Conservation (phyloP, 257 asterid genomes). For the Scutellaria galericulata region DNA sequence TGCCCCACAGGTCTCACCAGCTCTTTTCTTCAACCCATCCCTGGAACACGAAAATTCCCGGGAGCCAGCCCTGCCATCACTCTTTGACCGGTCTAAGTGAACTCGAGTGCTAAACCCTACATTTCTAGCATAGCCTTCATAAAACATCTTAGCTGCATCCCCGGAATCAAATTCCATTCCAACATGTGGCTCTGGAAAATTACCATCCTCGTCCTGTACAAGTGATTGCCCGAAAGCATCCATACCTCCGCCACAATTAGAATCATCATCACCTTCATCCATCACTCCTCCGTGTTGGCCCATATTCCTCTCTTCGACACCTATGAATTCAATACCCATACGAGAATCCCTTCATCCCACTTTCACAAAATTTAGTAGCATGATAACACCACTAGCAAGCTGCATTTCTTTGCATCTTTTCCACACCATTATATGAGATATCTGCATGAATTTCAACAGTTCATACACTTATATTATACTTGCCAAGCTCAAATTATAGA, state of each 20-base stretch:
- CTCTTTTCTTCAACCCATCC: conserved; percentile 56
- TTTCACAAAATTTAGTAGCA: conserved; percentile 23
- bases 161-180: conserved; percentile 82
- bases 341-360: conserved; percentile 38
- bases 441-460: conserved; percentile 38
- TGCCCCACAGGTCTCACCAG: conserved; percentile 69
- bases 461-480: conserved; percentile 8
- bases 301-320: conserved; percentile 50
- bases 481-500: not conserved
- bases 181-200: conserved; percentile 54
- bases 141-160: conserved; percentile 63
- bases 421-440: conserved; percentile 31
- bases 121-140: conserved; percentile 67
- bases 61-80: conserved; percentile 40
- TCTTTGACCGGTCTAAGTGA: conserved; percentile 45
- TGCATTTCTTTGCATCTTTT: conserved; percentile 22
- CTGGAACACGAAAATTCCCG: conserved; percentile 60
- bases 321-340: conserved; percentile 54
- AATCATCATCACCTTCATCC: conserved; percentile 59
- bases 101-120: conserved; percentile 61
- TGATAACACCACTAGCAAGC: conserved; percentile 28
- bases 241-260: conserved; percentile 49
- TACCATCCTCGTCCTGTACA: conserved; percentile 44
- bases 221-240: conserved; percentile 47
- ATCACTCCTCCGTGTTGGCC: conserved; percentile 53